A percentile compares a stretch with the other conserved stretches of the same genome.
Evolutionary conservation across 2,329 filamentous ascomycete species (phyloP).

Genomic region (Paramyrothecium roridum): DNA sequence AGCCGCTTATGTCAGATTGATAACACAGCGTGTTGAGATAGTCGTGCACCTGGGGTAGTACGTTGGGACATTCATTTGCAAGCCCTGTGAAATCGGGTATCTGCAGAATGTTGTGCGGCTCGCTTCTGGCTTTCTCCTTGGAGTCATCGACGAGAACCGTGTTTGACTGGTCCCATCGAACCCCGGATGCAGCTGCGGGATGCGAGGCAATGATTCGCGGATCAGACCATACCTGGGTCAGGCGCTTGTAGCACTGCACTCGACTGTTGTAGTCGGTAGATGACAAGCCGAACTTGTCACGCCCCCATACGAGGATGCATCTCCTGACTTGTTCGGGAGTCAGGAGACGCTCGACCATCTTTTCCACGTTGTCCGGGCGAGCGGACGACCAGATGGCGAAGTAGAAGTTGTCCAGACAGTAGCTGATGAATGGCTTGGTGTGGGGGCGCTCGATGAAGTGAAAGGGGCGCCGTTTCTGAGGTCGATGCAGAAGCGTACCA

Average conservation of each 20-base stretch:
- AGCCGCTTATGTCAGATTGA: conserved; percentile 61
- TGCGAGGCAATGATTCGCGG: conserved; percentile 37
- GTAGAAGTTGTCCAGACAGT: conserved; percentile 70
- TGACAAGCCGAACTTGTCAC: conserved; percentile 71
- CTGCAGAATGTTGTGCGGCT: conserved; percentile 79
- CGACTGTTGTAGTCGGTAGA: conserved; percentile 61
- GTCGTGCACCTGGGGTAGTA: conserved; percentile 59
- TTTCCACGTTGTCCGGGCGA: conserved; percentile 64
- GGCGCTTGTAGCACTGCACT: conserved; percentile 86
- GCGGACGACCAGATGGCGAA: conserved; percentile 94
- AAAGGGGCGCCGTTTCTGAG: conserved; percentile 41
- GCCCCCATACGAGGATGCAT: conserved; percentile 72
- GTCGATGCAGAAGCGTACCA: conserved; percentile 79
- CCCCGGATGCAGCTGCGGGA: conserved; percentile 34
- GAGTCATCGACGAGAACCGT: conserved; percentile 90
- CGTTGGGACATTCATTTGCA: conserved; percentile 31
- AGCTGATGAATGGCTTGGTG: conserved; percentile 65
- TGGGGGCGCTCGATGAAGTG: conserved; percentile 65
- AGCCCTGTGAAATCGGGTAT: conserved; percentile 72
- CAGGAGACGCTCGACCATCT: conserved; percentile 66
- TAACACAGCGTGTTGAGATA: conserved; percentile 54
- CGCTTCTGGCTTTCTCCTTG: conserved; percentile 71
- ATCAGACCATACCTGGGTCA: conserved; percentile 68
- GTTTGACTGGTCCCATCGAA: conserved; percentile 74
- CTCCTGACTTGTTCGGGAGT: conserved; percentile 44